These are phyloP conservation scores for Cadophora sp. DNA, from an alignment of 2,329 filamentous ascomycete species.

Conservation along the genomic window DNA sequence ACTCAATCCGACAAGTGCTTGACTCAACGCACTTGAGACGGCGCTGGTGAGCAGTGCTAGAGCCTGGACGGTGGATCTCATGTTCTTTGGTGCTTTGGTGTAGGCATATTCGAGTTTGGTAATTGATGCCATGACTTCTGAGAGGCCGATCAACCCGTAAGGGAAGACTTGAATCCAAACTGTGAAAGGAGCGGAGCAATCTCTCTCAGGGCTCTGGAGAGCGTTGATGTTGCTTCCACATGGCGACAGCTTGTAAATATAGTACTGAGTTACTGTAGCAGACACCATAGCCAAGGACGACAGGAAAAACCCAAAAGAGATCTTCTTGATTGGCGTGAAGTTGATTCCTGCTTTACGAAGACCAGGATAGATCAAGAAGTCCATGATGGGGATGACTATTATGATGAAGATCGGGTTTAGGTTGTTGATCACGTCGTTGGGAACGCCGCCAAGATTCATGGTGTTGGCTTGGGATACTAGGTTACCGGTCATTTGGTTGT, in stretches of 20 bases:
- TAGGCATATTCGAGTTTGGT: conserved; percentile 76
- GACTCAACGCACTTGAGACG: conserved; percentile 56
- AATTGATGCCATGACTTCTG: conserved; percentile 69
- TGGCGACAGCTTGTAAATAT: conserved; percentile 62
- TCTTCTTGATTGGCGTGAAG: conserved; percentile 63
- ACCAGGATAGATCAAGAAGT: conserved; percentile 61
- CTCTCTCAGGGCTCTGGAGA: conserved; percentile 47
- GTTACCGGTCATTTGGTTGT: conserved; percentile 70
- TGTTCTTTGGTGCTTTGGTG: conserved; percentile 73
- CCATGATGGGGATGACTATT: conserved; percentile 60
- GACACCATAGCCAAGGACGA: conserved; percentile 60
- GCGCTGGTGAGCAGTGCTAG: conserved; percentile 64
- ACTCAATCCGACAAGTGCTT: conserved; percentile 46
- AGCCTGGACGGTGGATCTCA: conserved; percentile 69
- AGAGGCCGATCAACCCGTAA: conserved; percentile 60
- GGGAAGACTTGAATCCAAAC: conserved; percentile 60
- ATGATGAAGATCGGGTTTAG: conserved; percentile 66
- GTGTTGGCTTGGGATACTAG: conserved; percentile 66
- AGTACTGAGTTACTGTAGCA: conserved; percentile 61
- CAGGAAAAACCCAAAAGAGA: conserved; percentile 63
- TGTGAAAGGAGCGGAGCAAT: conserved; percentile 50
- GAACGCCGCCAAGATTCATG: conserved; percentile 58
- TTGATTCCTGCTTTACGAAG: conserved; percentile 58
- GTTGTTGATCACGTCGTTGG: conserved; percentile 66
- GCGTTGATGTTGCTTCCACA: conserved; percentile 56